phyloP scores from a whole-genome alignment of 2,329 filamentous ascomycete species.

The Coleophoma eucalyptorum region DNA sequence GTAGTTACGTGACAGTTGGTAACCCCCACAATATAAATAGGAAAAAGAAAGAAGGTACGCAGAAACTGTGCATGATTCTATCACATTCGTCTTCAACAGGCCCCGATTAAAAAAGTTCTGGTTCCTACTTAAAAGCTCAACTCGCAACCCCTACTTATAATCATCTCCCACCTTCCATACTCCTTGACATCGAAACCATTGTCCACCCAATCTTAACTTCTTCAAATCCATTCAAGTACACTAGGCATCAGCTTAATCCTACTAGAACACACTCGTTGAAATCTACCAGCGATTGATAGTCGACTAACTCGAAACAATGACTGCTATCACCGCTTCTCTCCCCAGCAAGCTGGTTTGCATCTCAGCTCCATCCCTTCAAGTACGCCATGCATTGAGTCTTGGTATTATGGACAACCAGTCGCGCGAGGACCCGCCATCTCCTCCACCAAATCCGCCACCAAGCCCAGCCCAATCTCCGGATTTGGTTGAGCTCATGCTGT shows the following conservation, averaged over 20 bases:
- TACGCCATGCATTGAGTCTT: neutral
- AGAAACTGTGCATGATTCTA: too few species aligned
- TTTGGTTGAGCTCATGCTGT: neutral
- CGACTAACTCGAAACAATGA: neutral
- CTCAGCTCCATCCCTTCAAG: neutral
- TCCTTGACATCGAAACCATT: neutral
- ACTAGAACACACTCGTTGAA: too few species aligned
- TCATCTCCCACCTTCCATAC: neutral
- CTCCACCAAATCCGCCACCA: conserved; percentile 34
- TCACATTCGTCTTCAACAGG: too few species aligned
- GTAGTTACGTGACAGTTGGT: too few species aligned
- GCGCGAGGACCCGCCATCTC: conserved; percentile 33
- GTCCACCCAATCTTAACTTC: neutral
- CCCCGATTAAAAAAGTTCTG: too few species aligned
- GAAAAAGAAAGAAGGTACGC: too few species aligned
- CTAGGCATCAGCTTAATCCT: neutral
- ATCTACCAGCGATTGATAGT: neutral
- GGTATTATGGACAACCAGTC: conserved; percentile 13
- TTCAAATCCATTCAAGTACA: neutral
- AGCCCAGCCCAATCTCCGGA: conserved; percentile 23
- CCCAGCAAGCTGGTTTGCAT: neutral
- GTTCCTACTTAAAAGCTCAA: too few species aligned
- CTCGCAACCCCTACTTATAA: neutral
- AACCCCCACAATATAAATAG: too few species aligned
- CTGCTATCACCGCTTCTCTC: neutral